phyloP scores from a whole-genome alignment of 139 green algal species.

The Deuterostichococcus epilithicus region DNA sequence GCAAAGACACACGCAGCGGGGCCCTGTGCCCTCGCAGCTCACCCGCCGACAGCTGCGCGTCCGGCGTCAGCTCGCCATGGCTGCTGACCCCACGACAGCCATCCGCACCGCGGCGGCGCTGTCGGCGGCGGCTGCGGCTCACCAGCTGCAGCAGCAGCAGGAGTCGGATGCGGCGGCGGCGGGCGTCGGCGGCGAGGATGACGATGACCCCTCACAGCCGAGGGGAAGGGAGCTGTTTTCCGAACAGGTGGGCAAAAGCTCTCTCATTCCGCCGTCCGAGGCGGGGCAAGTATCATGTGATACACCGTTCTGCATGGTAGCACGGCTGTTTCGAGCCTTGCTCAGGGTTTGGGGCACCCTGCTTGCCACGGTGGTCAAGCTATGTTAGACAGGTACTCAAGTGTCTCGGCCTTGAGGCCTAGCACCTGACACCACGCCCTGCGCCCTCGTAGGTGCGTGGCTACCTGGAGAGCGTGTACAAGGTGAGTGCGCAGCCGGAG shows the following conservation, averaged over 20 bases:
- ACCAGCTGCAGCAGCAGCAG: neutral
- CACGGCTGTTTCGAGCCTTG: neutral
- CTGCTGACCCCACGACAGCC: neutral
- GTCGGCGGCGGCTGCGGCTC: neutral
- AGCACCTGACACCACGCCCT: neutral
- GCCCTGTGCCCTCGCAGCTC: too few relatives aligned
- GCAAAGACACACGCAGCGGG: too few relatives aligned
- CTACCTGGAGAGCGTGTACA: conserved; percentile 6
- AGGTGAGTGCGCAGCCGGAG: conserved; percentile 7
- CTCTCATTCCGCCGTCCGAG: too few relatives aligned
- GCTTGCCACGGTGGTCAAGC: neutral
- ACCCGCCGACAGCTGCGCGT: too few relatives aligned
- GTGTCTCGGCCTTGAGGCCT: neutral
- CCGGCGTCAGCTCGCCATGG: too few relatives aligned
- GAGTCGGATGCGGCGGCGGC: too few relatives aligned
- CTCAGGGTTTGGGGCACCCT: neutral
- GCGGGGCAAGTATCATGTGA: too few relatives aligned
- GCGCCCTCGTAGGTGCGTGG: neutral
- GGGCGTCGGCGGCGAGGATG: too few relatives aligned
- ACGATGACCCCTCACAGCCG: neutral
- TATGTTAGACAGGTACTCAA: neutral
- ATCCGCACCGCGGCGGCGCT: neutral
- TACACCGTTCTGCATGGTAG: neutral
- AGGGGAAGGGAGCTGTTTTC: neutral
- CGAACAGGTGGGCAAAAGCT: neutral